Conservation (phyloP, 108 stramenopile genomes). For the Discostella stelligeroides region DNA sequence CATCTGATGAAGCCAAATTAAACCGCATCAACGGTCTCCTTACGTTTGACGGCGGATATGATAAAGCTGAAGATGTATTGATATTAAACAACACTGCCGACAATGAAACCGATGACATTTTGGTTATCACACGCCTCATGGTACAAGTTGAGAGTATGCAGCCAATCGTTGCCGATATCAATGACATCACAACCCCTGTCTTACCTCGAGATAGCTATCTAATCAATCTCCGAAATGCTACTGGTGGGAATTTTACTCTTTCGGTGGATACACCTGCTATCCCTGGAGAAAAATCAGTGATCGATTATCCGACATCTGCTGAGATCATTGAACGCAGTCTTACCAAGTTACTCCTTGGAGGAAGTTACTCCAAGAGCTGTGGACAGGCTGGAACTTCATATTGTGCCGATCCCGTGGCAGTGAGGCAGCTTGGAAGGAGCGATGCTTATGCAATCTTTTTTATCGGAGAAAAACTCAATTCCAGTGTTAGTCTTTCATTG, state of each 20-base stretch:
- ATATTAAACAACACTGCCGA: conserved; percentile 28
- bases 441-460: conserved; percentile 31
- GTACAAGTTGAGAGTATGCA: conserved; percentile 42
- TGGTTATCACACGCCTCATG: conserved; percentile 37
- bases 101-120: conserved; percentile 26
- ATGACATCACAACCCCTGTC: neutral
- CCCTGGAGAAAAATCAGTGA: neutral
- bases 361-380: neutral
- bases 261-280: conserved; percentile 15
- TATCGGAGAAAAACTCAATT: conserved; percentile 38
- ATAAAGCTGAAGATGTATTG: conserved; percentile 17
- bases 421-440: conserved; percentile 22
- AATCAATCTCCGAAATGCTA: conserved; percentile 33
- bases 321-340: conserved; percentile 10
- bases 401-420: conserved; percentile 32
- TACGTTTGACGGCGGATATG: conserved; percentile 40
- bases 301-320: conserved; percentile 11
- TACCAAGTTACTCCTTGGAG: conserved; percentile 5
- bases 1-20: conserved; percentile 35
- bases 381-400: conserved; percentile 14
- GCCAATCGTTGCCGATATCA: neutral
- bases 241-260: conserved; percentile 24
- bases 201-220: conserved; percentile 7
- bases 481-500: conserved; percentile 17
- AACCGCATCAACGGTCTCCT: conserved; percentile 32